Base-by-base conservation (phyloP, 106 monocot genomes). In the Ottelia alismoides region DNA sequence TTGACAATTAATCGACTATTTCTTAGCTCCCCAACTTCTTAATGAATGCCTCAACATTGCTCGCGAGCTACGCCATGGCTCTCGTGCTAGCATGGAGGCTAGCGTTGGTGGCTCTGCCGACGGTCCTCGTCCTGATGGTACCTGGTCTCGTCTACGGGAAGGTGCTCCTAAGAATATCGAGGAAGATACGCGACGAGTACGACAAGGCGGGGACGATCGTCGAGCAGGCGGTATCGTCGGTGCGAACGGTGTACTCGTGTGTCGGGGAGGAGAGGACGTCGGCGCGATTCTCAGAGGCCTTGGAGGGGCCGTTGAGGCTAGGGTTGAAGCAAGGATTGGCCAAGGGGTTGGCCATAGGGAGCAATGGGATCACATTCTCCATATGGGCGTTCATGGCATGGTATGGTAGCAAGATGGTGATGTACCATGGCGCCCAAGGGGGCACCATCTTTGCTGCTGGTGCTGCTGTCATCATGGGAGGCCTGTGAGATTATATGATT, bases 271-370 rank as follows among this genome's bases (percentile, higher is more conserved):
- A 64, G 58, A 89, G 86, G 56, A 66, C 90, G 14, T 70, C 84
- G 31, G 76, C 73, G 56, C 55, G 79, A n/a, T 99, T 86, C 65
- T 89, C 90, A 19, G 98, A 99, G 69, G 85, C 85, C 53, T 85
- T 99, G 55, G 88, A 99, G 47, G 79, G 80, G 32, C 85, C 90
- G 1, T 64, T 99, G 47, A 89, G 85, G 56, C 79, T 99, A 29
- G 98, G 98, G 6, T 90, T 88, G 59, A 99, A 99, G 56, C 79
- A 85, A 35, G 98, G 98, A 26, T 84, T 99, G 90, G 98, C 98
- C n/a, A 99, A 99, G 72, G 98, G 98, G 27, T 57, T 90, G 5
- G 98, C 90, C 2, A 99, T 99, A 59, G 98, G 98, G 21, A 90
- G 85, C 19, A 90, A 90, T 71, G 85, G 89, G 22, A 90, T 99